Evolutionary conservation across 495 filamentous ascomycete genomes (phyloP).

Genomic region (Penicillium arizonense): DNA sequence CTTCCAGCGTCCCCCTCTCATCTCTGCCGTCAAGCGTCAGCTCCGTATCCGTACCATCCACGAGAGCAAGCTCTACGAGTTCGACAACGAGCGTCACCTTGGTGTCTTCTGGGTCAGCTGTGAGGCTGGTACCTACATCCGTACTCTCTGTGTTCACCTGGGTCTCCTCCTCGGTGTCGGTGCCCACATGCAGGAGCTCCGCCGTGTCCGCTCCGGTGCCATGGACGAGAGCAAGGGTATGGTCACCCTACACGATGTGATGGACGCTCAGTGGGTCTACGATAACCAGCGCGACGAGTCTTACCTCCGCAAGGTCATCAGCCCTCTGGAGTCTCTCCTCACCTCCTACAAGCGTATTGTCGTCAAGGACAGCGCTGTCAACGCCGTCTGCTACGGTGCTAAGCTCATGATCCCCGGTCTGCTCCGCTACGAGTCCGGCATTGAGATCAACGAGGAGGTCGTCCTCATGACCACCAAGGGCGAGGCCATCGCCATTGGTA

Average conservation of each 20-base stretch:
- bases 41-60: slow-evolving; percentile 95
- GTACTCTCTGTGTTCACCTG: slow-evolving; percentile 95
- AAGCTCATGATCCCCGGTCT: slow-evolving; percentile 98
- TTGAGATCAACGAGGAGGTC: slow-evolving; percentile 88
- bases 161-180: slow-evolving; percentile 91
- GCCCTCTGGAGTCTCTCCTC: slow-evolving; percentile 86
- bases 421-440: slow-evolving; percentile 81
- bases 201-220: slow-evolving; percentile 88
- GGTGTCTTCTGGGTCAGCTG: slow-evolving; percentile 99
- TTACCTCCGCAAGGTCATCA: slow-evolving; percentile 82
- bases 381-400: slow-evolving; percentile 95
- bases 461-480: slow-evolving; percentile 98
- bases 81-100: slow-evolving; percentile 96
- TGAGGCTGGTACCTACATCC: slow-evolving; percentile 97
- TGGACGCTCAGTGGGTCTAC: slow-evolving; percentile 90
- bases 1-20: slow-evolving; percentile 95
- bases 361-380: slow-evolving; percentile 94
- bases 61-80: slow-evolving; percentile 92
- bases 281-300: slow-evolving; percentile 91
- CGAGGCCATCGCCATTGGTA: slow-evolving; percentile 93
- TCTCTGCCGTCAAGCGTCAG: slow-evolving; percentile 97
- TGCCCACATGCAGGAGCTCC: slow-evolving; percentile 97
- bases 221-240: slow-evolving; percentile 87
- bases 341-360: slow-evolving; percentile 92
- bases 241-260: slow-evolving; percentile 92